Evolutionary conservation across 1,139 yeast species (phyloP).

Genomic region (Hanseniaspora gamundiae): DNA sequence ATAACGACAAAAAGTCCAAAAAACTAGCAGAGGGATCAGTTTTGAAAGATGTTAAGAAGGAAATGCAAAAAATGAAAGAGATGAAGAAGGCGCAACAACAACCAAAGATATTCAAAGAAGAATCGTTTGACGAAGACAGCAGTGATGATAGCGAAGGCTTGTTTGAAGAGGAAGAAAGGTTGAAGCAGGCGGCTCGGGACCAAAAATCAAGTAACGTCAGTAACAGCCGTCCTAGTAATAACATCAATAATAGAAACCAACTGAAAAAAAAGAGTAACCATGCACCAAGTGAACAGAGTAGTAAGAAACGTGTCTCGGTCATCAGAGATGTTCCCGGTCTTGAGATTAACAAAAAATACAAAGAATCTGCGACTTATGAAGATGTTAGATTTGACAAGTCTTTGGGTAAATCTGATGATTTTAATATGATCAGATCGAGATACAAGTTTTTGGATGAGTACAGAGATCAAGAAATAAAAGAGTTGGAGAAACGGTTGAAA

Average conservation of each 20-base stretch:
- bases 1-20: constrained; percentile 8
- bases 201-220: background rate
- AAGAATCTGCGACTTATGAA: constrained; percentile 30
- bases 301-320: constrained; percentile 58
- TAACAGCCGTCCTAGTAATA: too few species aligned
- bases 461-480: constrained; percentile 55
- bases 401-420: constrained; percentile 73
- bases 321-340: constrained; percentile 70
- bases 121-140: constrained; percentile 15
- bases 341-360: constrained; percentile 26
- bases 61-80: constrained; percentile 9
- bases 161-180: constrained; percentile 19
- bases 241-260: constrained; percentile 11
- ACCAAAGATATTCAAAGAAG: constrained; percentile 15
- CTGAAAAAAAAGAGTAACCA: constrained; percentile 43
- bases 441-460: constrained; percentile 82
- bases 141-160: constrained; percentile 17
- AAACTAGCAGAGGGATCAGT: constrained; percentile 8
- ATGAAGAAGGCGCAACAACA: constrained; percentile 6
- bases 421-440: constrained; percentile 51
- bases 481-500: constrained; percentile 44
- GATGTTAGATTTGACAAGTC: constrained; percentile 90
- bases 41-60: constrained; percentile 8
- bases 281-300: constrained; percentile 67
- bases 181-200: constrained; percentile 3